A percentile compares a stretch with the other conserved stretches of the same genome.
phyloP scores from a whole-genome alignment of 768 basidiomycete genomes.

The Glaciozyma antarctica region DNA sequence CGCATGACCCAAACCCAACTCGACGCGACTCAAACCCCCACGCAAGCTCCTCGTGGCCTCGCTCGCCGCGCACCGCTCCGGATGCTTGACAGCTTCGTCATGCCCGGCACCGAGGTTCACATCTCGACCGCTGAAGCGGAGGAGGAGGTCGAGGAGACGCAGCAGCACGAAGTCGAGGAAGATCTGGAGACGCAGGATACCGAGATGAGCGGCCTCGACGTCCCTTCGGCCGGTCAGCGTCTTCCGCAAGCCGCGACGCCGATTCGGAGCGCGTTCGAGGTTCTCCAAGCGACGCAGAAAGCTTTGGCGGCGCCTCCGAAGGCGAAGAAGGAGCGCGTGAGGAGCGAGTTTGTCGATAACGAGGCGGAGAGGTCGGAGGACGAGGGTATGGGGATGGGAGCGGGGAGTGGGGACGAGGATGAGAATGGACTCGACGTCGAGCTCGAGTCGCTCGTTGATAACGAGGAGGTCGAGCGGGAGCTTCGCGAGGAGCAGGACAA shows the following conservation, averaged over 20 bases:
- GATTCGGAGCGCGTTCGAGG: constrained; percentile 14
- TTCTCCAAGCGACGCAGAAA: not conserved
- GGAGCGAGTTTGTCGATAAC: constrained; percentile 15
- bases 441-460: constrained; percentile 25
- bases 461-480: constrained; percentile 15
- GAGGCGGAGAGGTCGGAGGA: constrained; percentile 24
- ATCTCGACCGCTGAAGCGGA: not conserved
- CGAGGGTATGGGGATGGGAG: constrained; percentile 18
- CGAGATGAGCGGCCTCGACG: too few relatives aligned
- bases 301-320: not conserved
- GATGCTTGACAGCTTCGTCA: constrained; percentile 2
- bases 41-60: constrained; percentile 4
- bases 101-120: constrained; percentile 4
- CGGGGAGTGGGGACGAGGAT: constrained; percentile 1
- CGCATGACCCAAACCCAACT: constrained; percentile 6
- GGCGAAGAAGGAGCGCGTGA: too few relatives aligned
- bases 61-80: constrained; percentile 3
- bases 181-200: too few relatives aligned
- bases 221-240: too few relatives aligned
- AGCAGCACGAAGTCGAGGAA: not conserved
- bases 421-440: constrained; percentile 20
- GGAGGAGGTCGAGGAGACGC: not conserved
- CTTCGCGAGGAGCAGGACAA: constrained; percentile 8
- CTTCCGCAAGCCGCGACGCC: constrained; percentile 8
- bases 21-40: constrained; percentile 17